Evolutionary conservation across 495 filamentous ascomycete genomes (phyloP), one percentile per base, ranked within the genome.

Genomic region (Poronia punctata): DNA sequence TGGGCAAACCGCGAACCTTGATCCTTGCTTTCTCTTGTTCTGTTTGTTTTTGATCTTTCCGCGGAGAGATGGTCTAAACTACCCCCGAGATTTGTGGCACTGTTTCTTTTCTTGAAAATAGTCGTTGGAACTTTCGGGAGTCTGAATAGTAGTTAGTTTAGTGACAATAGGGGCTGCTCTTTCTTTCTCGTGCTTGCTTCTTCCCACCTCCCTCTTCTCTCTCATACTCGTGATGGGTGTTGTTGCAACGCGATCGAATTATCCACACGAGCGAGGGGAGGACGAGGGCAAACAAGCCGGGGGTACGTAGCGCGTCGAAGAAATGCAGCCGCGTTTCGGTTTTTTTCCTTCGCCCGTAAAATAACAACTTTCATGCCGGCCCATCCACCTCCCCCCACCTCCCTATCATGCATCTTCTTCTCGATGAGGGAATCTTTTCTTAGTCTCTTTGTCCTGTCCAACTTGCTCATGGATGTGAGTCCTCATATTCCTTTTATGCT

Each of bases 401-500:
- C 20, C 41, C 33, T 23, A 14, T 37, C 26, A 37, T 37, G 32
- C 41, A 37, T 24, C 28, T 36, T 6, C 23, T 12, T 35, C n/a
- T n/a, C n/a, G 40, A 36, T 36, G 32, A 12, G 10, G 18, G 19
- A 5, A 9, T 4, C 18, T 14, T 29, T 5, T 28, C 36, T 36
- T 43, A 25, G 11, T 32, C 17, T 21, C 33, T 24, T 11, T 27
- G 19, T 20, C 19, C 19, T 21, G 11, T 32, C 5, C n/a, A n/a
- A 3, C 15, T 41, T 11, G 10, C 20, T n/a, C 28, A 9, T 30
- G 22, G 27, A 22, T 42, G 29, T 35, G 39, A 35, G 22, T 22
- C 35, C 39, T 42, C 39, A 22, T 27, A 35, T 35, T 28, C 22
- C n/a, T 23, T 35, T 12, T 21, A 20, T 40, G 30, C 16, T 42